A percentile compares a stretch with the other conserved stretches of the same genome.
These are phyloP conservation scores for Neurospora sp. DNA, from an alignment of 495 filamentous ascomycete species.

Conservation along the genomic window DNA sequence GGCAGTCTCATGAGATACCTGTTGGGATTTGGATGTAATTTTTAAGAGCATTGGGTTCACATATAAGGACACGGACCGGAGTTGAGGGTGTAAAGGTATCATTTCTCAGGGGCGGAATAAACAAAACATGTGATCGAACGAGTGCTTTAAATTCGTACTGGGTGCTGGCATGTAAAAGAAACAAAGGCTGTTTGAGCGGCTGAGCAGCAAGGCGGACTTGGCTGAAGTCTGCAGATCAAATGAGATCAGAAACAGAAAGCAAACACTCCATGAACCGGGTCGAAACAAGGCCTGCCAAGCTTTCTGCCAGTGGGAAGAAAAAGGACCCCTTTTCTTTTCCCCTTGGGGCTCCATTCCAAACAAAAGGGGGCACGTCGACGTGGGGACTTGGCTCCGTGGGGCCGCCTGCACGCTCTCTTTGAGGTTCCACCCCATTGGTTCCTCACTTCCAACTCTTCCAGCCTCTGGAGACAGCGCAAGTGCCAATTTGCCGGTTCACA, in stretches of 20 bases:
- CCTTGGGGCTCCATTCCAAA: background rate
- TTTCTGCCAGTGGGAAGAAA: background rate
- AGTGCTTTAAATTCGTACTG: background rate
- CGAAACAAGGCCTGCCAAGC: background rate
- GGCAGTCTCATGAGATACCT: background rate
- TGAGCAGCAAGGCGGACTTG: background rate
- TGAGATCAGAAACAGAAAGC: background rate
- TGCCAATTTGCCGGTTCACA: background rate
- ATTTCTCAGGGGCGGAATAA: background rate
- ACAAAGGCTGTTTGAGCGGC: background rate
- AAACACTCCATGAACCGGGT: background rate
- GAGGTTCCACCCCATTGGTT: background rate
- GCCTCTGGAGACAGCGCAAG: background rate
- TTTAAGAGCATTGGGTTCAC: background rate
- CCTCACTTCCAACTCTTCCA: background rate
- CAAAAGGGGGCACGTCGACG: background rate
- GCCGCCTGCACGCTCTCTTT: background rate
- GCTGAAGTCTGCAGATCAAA: background rate
- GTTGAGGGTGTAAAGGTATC: background rate
- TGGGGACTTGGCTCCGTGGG: background rate
- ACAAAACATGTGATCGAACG: background rate
- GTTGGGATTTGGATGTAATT: background rate
- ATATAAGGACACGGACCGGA: background rate
- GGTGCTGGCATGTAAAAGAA: background rate
- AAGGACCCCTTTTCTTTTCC: background rate